Evolutionary conservation across 495 filamentous ascomycete species (phyloP), one percentile per base, ranked within the genome.

Genomic region (Hypoxylon fuscum): DNA sequence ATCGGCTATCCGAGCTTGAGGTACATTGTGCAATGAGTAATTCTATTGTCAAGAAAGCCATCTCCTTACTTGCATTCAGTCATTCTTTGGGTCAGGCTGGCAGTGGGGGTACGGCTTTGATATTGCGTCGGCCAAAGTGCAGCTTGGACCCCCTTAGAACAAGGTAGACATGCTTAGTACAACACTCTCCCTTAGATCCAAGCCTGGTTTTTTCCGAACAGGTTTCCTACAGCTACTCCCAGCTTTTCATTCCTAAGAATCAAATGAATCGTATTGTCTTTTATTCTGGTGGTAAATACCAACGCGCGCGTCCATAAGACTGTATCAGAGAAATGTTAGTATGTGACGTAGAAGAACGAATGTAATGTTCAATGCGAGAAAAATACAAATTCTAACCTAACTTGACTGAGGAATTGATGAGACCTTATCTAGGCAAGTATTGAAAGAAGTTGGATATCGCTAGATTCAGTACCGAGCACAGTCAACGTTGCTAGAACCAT

Each of bases 41-140:
- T 53, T 53, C 21, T 53, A 52, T 52, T 52, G 20, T 52, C 48
- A 37, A 52, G 15, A 52, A 52, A 27, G 48, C 48, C 40, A 52
- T 52, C 34, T 52, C 48, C 34, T 23, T 31, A 32, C 48, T 52
- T 21, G 32, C 15, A 53, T 53, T 53, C 35, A 17, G 8, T 53
- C 49, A 53, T 53, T 53, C 22, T 49, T 49, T 49, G 22, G 27
- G 46, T 34, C 49, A 53, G 49, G 35, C 29, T 53, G 21, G 49
- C 34, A 41, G 35, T 53, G 49, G 22, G 17, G 31, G 47, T 51
- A 51, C 29, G 47, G 47, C 20, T 51, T 51, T 38, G 15, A 51
- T 29, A 51, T 38, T 38, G 47, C 31, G 47, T 38, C 47, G 22
- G 38, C 32, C 31, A 51, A 51, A 37, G 47, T 51, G 47, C 47